Conservation (phyloP, 1,139 yeast genomes). For the Saccharomyces hybrid region DNA sequence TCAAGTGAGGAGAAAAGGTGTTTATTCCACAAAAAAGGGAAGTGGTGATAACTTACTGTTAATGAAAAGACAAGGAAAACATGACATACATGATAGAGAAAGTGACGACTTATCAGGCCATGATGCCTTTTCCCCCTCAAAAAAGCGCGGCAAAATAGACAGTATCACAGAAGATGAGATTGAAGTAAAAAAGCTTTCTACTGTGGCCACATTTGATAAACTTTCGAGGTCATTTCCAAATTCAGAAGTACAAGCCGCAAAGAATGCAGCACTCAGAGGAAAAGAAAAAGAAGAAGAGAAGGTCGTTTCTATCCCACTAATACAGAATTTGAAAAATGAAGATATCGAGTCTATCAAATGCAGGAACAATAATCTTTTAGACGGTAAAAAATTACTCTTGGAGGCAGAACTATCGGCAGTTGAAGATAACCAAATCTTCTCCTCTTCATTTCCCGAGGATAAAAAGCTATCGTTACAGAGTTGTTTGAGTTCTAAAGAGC, state of each 20-base stretch:
- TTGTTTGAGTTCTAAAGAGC: background rate
- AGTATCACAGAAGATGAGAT: background rate
- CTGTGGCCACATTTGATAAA: background rate
- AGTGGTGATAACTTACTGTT: background rate
- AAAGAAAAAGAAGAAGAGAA: background rate
- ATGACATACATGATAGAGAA: background rate
- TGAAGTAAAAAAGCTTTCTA: background rate
- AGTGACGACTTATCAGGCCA: background rate
- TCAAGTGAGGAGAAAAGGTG: background rate
- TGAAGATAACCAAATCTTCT: slow-evolving; percentile 1
- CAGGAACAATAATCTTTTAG: background rate
- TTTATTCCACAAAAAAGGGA: background rate
- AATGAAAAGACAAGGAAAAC: background rate
- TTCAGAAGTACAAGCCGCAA: background rate
- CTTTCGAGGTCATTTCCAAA: background rate
- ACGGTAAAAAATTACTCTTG: background rate
- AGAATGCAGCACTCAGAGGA: background rate
- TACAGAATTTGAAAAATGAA: slow-evolving; percentile 8
- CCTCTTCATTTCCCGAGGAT: background rate
- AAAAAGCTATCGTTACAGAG: background rate
- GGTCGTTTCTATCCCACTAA: background rate
- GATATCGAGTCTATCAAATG: slow-evolving; percentile 7
- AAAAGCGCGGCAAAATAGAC: background rate
- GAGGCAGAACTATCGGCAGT: slow-evolving; percentile 4
- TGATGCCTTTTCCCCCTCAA: background rate